These are phyloP conservation scores for Cryptococcus amylolentus DNA, from an alignment of 1,284 basidiomycete genomes.

Conservation along the genomic window DNA sequence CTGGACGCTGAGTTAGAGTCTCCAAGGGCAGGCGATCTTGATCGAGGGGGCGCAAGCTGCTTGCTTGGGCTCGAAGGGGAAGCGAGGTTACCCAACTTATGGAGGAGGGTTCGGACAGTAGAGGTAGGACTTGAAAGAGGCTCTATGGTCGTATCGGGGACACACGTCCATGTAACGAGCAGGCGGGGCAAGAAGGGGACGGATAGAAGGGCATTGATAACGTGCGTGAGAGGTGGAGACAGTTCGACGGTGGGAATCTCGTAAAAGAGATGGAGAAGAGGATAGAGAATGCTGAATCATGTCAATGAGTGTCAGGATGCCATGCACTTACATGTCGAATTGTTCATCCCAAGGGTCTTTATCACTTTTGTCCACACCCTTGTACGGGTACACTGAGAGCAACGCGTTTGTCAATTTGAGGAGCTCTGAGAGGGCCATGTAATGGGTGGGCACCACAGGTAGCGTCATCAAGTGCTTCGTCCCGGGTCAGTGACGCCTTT, in stretches of 20 bases:
- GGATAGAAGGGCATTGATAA: conserved; percentile 38
- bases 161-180: conserved; percentile 31
- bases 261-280: conserved; percentile 31
- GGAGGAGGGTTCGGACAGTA: conserved; percentile 18
- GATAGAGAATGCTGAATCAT: conserved; percentile 24
- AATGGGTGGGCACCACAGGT: conserved; percentile 18
- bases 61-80: conserved; percentile 3
- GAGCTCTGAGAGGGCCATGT: conserved; percentile 38
- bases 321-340: conserved; percentile 34
- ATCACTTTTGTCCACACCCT: not conserved
- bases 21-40: not conserved
- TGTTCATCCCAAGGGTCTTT: conserved; percentile 29
- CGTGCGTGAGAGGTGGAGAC: conserved; percentile 33
- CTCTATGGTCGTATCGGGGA: conserved; percentile 17
- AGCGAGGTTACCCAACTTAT: conserved; percentile 20
- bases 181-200: conserved; percentile 34
- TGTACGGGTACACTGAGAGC: conserved; percentile 34
- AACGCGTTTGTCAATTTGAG: conserved; percentile 46
- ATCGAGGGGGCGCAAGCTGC: conserved; percentile 6
- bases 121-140: not conserved
- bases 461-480: conserved; percentile 19
- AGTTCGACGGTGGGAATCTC: conserved; percentile 28
- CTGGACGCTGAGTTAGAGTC: conserved; percentile 1
- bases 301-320: not conserved
- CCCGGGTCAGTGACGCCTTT: not conserved